phyloP scores from a whole-genome alignment of 306 rosid genomes.

The Morella rubra region DNA sequence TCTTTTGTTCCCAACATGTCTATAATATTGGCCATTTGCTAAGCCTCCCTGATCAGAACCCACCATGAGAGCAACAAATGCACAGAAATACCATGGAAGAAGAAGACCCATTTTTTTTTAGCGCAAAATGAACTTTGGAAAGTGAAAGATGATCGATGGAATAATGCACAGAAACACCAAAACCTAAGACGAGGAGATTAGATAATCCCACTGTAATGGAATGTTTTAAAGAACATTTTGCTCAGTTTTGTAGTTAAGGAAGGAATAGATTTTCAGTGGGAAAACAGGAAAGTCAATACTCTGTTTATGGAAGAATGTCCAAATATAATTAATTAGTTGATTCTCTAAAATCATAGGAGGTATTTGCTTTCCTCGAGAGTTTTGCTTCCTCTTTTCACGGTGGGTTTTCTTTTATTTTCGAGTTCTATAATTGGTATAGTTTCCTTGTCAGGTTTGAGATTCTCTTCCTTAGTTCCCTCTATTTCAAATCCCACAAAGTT shows the following conservation, averaged over 20 bases:
- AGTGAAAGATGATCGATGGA: neutral
- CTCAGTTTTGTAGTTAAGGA: neutral
- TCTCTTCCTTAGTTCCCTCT: neutral
- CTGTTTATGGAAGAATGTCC: constrained; percentile 1
- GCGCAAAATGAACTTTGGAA: neutral
- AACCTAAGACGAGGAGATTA: neutral
- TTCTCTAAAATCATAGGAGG: neutral
- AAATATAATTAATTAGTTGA: neutral
- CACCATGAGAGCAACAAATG: constrained; percentile 27
- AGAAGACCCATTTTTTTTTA: neutral
- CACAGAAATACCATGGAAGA: constrained; percentile 13
- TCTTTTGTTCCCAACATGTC: constrained; percentile 7
- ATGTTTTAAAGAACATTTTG: neutral
- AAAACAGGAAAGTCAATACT: constrained; percentile 1
- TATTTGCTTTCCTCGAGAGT: neutral
- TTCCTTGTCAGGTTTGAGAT: neutral
- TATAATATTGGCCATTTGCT: constrained; percentile 32
- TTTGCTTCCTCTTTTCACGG: too few relatives aligned
- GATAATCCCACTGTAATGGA: neutral
- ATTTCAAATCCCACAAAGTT: neutral
- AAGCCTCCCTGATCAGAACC: constrained; percentile 16
- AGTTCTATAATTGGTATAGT: too few relatives aligned
- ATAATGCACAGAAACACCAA: too few relatives aligned
- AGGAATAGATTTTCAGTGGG: constrained; percentile 11
- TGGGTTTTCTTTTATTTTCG: too few relatives aligned